phyloP scores from a whole-genome alignment of 257 asterid genomes.

The Paulownia fortunei region DNA sequence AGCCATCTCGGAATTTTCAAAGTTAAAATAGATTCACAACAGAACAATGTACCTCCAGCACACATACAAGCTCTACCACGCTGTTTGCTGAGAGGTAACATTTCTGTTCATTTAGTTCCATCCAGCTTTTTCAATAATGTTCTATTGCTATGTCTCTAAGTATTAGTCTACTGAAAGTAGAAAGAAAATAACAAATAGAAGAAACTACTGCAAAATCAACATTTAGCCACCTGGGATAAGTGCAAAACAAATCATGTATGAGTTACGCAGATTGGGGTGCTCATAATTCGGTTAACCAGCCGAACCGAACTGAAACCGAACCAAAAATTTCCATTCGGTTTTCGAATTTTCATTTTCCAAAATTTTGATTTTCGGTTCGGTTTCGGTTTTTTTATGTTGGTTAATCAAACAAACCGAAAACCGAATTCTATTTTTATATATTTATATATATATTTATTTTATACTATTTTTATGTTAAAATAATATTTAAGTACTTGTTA shows the following conservation, averaged over 20 bases:
- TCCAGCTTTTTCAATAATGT: background rate
- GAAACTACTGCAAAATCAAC: background rate
- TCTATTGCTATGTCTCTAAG: background rate
- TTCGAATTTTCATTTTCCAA: no score
- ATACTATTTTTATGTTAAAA: no score
- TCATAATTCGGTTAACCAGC: no score
- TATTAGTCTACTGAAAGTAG: background rate
- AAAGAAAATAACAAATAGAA: background rate
- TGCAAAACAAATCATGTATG: background rate
- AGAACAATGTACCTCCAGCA: background rate
- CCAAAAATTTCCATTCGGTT: no score
- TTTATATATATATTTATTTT: no score
- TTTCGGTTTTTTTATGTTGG: no score
- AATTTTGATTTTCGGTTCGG: no score
- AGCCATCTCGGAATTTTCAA: background rate
- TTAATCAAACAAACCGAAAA: no score
- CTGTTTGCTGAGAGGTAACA: background rate
- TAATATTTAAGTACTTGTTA: no score
- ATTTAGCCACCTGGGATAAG: background rate
- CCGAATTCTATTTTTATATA: no score
- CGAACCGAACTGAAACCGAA: no score
- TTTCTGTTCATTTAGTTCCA: background rate
- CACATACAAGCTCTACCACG: background rate
- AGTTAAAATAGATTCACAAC: background rate
- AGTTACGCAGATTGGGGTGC: no score